Evolutionary conservation across 2,329 filamentous ascomycete genomes (phyloP), one percentile per base, ranked within the genome.

Genomic region (Neonectria ditissima): DNA sequence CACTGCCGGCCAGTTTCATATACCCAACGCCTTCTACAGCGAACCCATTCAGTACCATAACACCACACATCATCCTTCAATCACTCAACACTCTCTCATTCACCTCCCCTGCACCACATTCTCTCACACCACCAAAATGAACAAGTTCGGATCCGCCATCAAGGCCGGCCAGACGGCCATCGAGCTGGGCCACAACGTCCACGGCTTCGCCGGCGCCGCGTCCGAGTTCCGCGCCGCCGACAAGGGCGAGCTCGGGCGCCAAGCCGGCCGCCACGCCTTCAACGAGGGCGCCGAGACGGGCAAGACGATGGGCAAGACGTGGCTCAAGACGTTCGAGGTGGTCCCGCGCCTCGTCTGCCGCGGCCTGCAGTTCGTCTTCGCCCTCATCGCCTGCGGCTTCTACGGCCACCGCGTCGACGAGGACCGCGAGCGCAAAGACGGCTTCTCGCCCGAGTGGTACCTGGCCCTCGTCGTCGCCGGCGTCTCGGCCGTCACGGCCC

Each of bases 351-450:
- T 83, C 48, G 67, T 84, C 62, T 80, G 90, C 16, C 90, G 91
- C 65, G 83, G 89, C 72, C 77, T 92, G 32, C 92, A 94, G 74
- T 87, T 94, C 73, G 79, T 92, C 73, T 84, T 92, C 71, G 91
- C 87, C 48, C 79, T 94, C 62, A 85, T 90, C 44, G 87, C 91
- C 55, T 84, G 88, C 59, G 92, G 89, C 24, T 84, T 94, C 59
- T 94, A 92, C 71, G 89, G 86, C 14, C 80, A 83, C 63, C 87
- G 90, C 61, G 77, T 83, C 63, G 76, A 82, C 63, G 72, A 76
- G 6, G 85, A 86, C 22, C 71, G 69, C 54, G 70, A 73, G 20
- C 69, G 66, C 39, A 75, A 75, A 55, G 66, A 73, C n/a, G 74
- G 80, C 11, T 83, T 87, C 72, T 76, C 80, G 0, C 76, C 84